These are phyloP conservation scores for Penicillium digitatum DNA, from an alignment of 2,329 filamentous ascomycete genomes.

Conservation along the genomic window DNA sequence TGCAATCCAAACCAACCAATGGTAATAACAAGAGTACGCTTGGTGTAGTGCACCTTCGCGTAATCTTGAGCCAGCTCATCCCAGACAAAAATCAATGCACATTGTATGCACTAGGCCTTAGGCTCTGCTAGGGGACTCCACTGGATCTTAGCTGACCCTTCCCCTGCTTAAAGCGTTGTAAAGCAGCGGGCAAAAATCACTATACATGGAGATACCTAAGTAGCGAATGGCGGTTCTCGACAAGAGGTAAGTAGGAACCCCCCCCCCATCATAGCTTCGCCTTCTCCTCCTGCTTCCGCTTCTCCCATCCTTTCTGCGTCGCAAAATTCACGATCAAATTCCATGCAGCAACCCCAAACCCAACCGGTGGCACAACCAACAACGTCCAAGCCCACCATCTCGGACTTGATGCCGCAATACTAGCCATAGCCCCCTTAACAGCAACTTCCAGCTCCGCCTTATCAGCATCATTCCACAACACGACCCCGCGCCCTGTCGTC, in stretches of 20 bases:
- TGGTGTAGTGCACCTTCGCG: no score
- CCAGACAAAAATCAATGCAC: not conserved
- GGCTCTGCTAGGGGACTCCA: not conserved
- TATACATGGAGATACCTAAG: not conserved
- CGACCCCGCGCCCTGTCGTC: conserved; percentile 61
- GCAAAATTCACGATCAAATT: conserved; percentile 67
- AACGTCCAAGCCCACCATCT: conserved; percentile 78
- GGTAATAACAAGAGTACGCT: no score
- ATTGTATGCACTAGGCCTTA: not conserved
- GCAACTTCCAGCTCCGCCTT: conserved; percentile 65
- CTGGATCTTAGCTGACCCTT: not conserved
- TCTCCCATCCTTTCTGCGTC: conserved; percentile 68
- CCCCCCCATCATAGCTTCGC: conserved; percentile 51
- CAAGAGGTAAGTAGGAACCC: not conserved
- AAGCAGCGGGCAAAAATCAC: not conserved
- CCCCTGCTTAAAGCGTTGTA: not conserved
- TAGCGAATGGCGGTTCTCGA: not conserved
- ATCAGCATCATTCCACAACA: conserved; percentile 86
- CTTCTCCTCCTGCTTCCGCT: conserved; percentile 55
- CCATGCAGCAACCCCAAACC: conserved; percentile 64
- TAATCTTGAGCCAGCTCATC: no score
- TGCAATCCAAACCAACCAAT: no score
- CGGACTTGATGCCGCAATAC: conserved; percentile 62
- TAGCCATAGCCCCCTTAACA: conserved; percentile 62
- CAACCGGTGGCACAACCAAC: conserved; percentile 69